These are phyloP conservation scores for Orbilia javanica DNA, from an alignment of 2,329 filamentous ascomycete species.

Conservation along the genomic window DNA sequence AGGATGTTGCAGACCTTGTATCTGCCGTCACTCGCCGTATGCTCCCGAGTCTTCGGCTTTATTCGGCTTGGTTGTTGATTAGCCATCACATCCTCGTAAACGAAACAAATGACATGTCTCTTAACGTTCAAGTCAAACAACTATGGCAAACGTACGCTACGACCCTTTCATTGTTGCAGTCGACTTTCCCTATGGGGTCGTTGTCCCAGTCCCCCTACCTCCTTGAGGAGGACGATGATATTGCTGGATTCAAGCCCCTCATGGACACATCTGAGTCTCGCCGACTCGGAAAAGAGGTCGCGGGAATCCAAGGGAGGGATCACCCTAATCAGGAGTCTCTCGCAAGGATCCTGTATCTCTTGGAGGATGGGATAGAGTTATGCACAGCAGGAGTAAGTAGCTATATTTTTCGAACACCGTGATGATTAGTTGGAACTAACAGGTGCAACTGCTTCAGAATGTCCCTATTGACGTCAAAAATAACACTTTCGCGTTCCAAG, in stretches of 20 bases:
- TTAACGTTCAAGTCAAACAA: conserved; percentile 72
- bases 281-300: conserved; percentile 52
- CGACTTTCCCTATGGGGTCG: conserved; percentile 72
- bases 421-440: not conserved
- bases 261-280: conserved; percentile 65
- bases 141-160: conserved; percentile 77
- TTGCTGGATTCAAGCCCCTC: conserved; percentile 75
- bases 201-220: conserved; percentile 73
- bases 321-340: conserved; percentile 75
- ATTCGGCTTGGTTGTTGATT: conserved; percentile 76
- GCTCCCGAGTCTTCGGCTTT: conserved; percentile 75
- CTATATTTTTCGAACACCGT: not conserved
- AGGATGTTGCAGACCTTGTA: conserved; percentile 67
- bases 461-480: conserved; percentile 53
- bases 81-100: conserved; percentile 71
- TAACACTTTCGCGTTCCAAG: conserved; percentile 54
- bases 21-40: conserved; percentile 73
- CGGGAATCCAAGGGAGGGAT: conserved; percentile 67
- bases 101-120: conserved; percentile 69
- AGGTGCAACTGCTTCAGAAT: conserved; percentile 7
- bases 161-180: conserved; percentile 72
- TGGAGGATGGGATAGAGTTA: conserved; percentile 73
- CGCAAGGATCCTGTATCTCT: conserved; percentile 74
- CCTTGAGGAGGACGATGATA: conserved; percentile 77
- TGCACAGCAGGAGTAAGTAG: conserved; percentile 56